phyloP scores from a whole-genome alignment of 176 grass and related monocot genomes.

The Lolium perenne region DNA sequence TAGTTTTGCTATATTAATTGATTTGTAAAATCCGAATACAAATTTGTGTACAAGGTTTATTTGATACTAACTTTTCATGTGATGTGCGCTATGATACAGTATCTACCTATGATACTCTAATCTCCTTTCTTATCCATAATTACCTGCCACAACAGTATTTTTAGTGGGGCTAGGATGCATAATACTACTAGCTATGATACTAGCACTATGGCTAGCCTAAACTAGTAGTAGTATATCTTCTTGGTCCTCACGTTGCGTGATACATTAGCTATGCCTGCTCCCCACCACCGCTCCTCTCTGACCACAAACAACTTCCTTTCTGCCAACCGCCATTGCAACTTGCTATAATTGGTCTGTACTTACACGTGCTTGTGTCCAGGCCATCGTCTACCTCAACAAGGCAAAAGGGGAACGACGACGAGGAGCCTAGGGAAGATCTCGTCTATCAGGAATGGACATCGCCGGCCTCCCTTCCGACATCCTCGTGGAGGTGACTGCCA shows the following conservation, averaged over 20 bases:
- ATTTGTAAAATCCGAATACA: too few species aligned
- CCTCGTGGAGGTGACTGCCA: slow-evolving; percentile 41
- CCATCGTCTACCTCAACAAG: slow-evolving; percentile 31
- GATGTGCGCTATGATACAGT: too few species aligned
- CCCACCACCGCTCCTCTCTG: slow-evolving; percentile 22
- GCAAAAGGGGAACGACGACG: slow-evolving; percentile 28
- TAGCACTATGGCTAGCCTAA: too few species aligned
- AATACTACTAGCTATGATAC: too few species aligned
- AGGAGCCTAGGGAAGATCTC: neutral
- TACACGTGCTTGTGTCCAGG: slow-evolving; percentile 30
- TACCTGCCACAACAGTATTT: too few species aligned
- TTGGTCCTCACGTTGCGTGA: neutral
- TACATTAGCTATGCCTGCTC: neutral
- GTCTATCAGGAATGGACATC: slow-evolving; percentile 32
- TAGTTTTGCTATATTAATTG: too few species aligned
- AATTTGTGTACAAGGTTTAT: too few species aligned
- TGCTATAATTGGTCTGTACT: slow-evolving; percentile 50
- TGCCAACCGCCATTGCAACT: slow-evolving; percentile 15
- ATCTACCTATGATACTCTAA: too few species aligned
- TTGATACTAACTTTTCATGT: too few species aligned
- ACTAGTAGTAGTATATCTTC: neutral
- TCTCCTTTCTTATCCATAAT: too few species aligned
- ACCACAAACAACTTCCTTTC: slow-evolving; percentile 46
- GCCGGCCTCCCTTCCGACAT: slow-evolving; percentile 47
- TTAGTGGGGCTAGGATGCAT: too few species aligned